Conservation (phyloP, 2,329 filamentous ascomycete species). For the Cercospora zeina region DNA sequence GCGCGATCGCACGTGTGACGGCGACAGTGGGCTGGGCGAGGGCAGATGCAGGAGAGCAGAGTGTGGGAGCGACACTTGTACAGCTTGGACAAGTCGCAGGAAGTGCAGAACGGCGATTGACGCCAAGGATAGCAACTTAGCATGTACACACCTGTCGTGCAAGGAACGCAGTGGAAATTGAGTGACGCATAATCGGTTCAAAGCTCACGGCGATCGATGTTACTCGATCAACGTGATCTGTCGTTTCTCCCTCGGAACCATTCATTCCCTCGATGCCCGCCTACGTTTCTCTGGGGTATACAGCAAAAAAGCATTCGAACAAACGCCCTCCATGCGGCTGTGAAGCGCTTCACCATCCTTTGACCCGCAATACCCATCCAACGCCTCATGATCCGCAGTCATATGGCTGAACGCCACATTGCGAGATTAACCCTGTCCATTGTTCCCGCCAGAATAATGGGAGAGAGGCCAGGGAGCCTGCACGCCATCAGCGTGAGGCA, state of each 20-base stretch:
- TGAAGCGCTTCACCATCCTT: not conserved
- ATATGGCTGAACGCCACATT: not conserved
- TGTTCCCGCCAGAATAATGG: not conserved
- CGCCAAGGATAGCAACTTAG: not conserved
- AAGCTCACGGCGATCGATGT: not conserved
- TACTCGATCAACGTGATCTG: not conserved
- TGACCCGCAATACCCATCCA: not conserved
- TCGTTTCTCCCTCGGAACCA: not conserved
- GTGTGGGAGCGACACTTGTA: no score
- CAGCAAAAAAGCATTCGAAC: constrained; percentile 2
- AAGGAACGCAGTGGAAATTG: not conserved
- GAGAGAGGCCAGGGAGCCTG: constrained; percentile 32
- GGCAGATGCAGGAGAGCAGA: not conserved
- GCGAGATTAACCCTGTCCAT: not conserved
- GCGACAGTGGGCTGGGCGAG: not conserved
- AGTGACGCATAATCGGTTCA: not conserved
- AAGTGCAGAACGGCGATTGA: not conserved
- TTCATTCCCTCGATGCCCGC: not conserved
- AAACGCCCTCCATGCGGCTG: not conserved
- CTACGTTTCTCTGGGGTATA: not conserved
- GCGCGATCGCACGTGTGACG: not conserved
- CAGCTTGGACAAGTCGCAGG: not conserved
- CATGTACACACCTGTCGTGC: not conserved
- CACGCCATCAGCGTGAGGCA: constrained; percentile 25
- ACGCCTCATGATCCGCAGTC: not conserved